Evolutionary conservation across 2,329 filamentous ascomycete genomes (phyloP), one percentile per base, ranked within the genome.

Genomic region (Parasarocladium wereldwijsianum): DNA sequence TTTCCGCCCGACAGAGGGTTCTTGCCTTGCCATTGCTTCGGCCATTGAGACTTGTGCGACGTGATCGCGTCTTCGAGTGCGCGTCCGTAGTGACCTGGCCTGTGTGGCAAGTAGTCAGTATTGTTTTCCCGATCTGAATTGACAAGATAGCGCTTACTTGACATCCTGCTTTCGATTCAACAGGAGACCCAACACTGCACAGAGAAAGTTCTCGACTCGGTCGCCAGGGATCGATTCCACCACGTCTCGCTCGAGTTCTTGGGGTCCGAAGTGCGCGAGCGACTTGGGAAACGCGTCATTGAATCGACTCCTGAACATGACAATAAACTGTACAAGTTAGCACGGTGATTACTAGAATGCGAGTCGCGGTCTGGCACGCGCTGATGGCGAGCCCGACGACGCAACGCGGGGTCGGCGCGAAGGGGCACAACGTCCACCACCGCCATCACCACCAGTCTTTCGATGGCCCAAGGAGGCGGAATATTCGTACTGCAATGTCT

Each of bases 121-220:
- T n/a, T n/a, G n/a, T n/a, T n/a, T n/a, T n/a, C n/a, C n/a, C n/a
- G n/a, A n/a, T n/a, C n/a, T n/a, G n/a, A n/a, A 21, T n/a, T 24
- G n/a, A 17, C 4, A 21, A 17, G 15, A 5, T 21, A 21, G 11
- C 38, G 39, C 84, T 56, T 71, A 96, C 90, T 98, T 93, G 50
- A 96, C 82, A 58, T 93, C 86, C 52, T 98, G 93, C 64, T 98
- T 96, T 54, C 90, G 77, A 55, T 98, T 98, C 46, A 98, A 65
- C 32, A 94, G 71, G 43, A 98, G 64, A 18, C 81, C 77, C 25
- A 98, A 63, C 40, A 98, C 58, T 38, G 85, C 85, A 62, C 92
- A 98, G 16, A 98, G 64, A 34, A 98, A 73, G 42, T 76, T 70
- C 60, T 96, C 87, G 26, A 82, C 76, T 47, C 86, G 77, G 45